Evolutionary conservation across 345 rosid genomes (phyloP).

Genomic region (Mangifera indica): DNA sequence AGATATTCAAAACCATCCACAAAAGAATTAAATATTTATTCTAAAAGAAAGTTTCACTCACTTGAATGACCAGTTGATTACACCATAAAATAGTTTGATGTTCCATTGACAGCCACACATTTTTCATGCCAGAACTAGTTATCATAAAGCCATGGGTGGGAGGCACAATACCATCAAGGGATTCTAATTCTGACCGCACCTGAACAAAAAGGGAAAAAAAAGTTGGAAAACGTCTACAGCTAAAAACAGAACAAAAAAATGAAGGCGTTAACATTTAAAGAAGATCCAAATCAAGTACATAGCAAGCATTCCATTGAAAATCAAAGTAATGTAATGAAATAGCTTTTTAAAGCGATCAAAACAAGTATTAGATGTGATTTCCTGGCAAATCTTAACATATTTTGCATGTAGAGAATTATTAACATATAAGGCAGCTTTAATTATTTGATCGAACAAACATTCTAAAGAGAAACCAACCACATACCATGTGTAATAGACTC

Average conservation of each 20-base stretch:
- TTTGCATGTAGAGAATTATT: not conserved
- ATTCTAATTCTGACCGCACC: conserved; percentile 83
- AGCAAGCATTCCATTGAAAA: conserved; percentile 4
- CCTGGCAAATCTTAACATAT: not conserved
- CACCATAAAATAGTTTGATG: conserved; percentile 99
- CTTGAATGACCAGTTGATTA: conserved; percentile 95
- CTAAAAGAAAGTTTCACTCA: conserved; percentile 38
- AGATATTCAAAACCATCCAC: conserved; percentile 26
- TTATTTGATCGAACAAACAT: conserved; percentile 4
- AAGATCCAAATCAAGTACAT: not conserved
- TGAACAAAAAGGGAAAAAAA: conserved; percentile 28
- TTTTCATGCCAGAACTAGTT: conserved; percentile 86
- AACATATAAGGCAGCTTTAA: conserved; percentile 5
- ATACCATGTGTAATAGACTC: not conserved
- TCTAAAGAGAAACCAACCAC: conserved; percentile 6
- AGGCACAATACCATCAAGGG: conserved; percentile 94
- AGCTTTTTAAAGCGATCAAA: not conserved
- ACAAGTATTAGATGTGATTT: no score
- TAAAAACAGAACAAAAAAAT: not conserved
- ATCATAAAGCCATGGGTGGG: conserved; percentile 83
- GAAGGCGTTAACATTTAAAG: not conserved
- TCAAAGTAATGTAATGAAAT: not conserved
- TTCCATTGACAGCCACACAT: conserved; percentile 98
- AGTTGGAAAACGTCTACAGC: not conserved
- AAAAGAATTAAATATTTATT: conserved; percentile 11